Conservation (phyloP, 2,329 filamentous ascomycete genomes). For the Aulographum hederae region DNA sequence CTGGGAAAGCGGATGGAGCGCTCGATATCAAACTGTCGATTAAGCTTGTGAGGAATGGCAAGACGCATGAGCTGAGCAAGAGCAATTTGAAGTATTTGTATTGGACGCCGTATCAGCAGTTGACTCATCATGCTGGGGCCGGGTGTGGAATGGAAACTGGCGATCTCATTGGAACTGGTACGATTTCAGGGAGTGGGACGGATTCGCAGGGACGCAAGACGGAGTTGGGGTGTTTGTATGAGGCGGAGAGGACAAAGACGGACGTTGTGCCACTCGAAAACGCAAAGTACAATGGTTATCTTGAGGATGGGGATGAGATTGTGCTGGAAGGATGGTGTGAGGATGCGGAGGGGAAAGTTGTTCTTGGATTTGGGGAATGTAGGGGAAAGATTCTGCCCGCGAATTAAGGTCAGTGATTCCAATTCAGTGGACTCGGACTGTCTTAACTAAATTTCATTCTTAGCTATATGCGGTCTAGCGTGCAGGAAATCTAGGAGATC, state of each 20-base stretch:
- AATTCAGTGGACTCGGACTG: too few species aligned
- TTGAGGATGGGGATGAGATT: conserved; percentile 53
- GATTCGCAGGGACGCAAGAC: conserved; percentile 38
- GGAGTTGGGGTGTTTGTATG: conserved; percentile 39
- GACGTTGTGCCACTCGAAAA: conserved; percentile 39
- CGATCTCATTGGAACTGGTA: conserved; percentile 62
- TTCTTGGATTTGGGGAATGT: conserved; percentile 4
- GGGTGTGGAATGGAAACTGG: conserved; percentile 59
- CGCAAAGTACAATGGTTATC: conserved; percentile 49
- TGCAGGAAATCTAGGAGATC: too few species aligned
- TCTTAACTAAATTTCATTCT: too few species aligned
- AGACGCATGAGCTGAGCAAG: not conserved
- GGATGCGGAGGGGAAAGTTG: not conserved
- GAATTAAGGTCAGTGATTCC: too few species aligned
- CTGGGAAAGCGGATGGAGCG: conserved; percentile 35
- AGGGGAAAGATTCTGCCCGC: not conserved
- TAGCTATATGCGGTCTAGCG: too few species aligned
- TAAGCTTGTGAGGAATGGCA: conserved; percentile 29
- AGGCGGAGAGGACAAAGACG: conserved; percentile 48
- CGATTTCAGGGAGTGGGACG: conserved; percentile 47
- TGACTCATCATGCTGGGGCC: conserved; percentile 5
- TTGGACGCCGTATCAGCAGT: conserved; percentile 5
- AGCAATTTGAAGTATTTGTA: conserved; percentile 1
- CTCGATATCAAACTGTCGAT: conserved; percentile 49
- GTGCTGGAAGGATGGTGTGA: conserved; percentile 1